A percentile compares a stretch with the other conserved stretches of the same genome.
Evolutionary conservation across 2,329 filamentous ascomycete species (phyloP).

Genomic region (Verticillium dahliae): DNA sequence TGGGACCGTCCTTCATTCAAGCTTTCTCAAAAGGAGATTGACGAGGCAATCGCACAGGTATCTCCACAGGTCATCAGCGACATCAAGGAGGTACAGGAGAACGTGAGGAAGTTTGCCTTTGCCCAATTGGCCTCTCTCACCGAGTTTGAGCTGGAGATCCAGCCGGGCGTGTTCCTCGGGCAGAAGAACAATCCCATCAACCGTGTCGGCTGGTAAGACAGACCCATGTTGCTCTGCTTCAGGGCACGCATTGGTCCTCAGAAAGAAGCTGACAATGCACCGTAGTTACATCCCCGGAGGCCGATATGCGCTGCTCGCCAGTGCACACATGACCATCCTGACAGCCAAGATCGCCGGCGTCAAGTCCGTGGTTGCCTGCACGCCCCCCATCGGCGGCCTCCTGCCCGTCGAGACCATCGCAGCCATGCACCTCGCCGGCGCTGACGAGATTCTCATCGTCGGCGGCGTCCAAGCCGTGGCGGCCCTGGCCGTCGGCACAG

Average conservation of each 20-base stretch:
- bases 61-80: conserved; percentile 32
- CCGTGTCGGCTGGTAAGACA: conserved; percentile 32
- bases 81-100: conserved; percentile 16
- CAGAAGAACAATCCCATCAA: conserved; percentile 43
- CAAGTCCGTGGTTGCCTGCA: conserved; percentile 40
- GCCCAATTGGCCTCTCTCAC: conserved; percentile 67
- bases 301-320: conserved; percentile 45
- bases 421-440: conserved; percentile 41
- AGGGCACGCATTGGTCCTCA: conserved; percentile 4
- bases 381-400: conserved; percentile 40
- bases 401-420: conserved; percentile 42
- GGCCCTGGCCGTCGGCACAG: conserved; percentile 44
- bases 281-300: conserved; percentile 39
- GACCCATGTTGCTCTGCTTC: conserved; percentile 2
- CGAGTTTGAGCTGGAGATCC: conserved; percentile 45
- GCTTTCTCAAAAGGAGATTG: no score
- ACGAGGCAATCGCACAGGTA: conserved; percentile 30
- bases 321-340: conserved; percentile 48
- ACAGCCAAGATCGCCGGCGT: conserved; percentile 49
- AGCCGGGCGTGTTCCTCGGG: conserved; percentile 41
- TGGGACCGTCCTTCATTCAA: no score
- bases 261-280: neutral
- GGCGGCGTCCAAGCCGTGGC: conserved; percentile 46
- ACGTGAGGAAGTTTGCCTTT: conserved; percentile 69
- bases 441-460: conserved; percentile 43